phyloP scores from a whole-genome alignment of 352 stramenopile species.

The Globisporangium megalacanthum region DNA sequence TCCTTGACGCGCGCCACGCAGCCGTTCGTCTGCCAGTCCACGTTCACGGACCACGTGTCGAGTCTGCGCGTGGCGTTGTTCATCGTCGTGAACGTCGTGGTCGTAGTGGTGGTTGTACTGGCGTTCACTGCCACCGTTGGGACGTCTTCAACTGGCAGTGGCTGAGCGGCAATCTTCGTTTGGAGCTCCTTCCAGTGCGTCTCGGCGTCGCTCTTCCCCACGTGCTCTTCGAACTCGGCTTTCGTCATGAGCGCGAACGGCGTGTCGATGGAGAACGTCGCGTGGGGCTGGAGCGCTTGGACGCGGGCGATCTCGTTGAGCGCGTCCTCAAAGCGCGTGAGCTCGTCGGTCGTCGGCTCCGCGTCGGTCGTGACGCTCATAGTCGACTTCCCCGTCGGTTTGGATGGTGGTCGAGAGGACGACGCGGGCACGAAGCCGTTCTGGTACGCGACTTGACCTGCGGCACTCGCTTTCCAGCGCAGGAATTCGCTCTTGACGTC shows the following conservation, averaged over 20 bases:
- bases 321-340: too few species aligned
- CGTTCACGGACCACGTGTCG: not conserved
- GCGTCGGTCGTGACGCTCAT: too few species aligned
- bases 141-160: not conserved
- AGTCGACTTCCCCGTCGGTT: slow-evolving; percentile 21
- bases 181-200: too few species aligned
- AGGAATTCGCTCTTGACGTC: too few species aligned
- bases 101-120: not conserved
- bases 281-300: slow-evolving; percentile 19
- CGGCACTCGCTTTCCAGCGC: too few species aligned
- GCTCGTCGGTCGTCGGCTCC: too few species aligned
- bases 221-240: slow-evolving; percentile 22
- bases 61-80: not conserved
- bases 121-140: not conserved
- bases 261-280: slow-evolving; percentile 22
- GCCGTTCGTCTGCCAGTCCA: slow-evolving; percentile 34
- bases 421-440: slow-evolving; percentile 3
- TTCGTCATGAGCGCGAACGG: slow-evolving; percentile 27
- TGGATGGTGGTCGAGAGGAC: slow-evolving; percentile 12
- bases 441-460: too few species aligned
- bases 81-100: not conserved
- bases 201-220: not conserved
- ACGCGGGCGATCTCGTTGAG: too few species aligned
- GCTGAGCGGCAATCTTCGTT: slow-evolving; percentile 1
- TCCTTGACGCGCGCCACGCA: slow-evolving; percentile 83